phyloP scores from a whole-genome alignment of 441 rosid species.

The Croton laevigatus region DNA sequence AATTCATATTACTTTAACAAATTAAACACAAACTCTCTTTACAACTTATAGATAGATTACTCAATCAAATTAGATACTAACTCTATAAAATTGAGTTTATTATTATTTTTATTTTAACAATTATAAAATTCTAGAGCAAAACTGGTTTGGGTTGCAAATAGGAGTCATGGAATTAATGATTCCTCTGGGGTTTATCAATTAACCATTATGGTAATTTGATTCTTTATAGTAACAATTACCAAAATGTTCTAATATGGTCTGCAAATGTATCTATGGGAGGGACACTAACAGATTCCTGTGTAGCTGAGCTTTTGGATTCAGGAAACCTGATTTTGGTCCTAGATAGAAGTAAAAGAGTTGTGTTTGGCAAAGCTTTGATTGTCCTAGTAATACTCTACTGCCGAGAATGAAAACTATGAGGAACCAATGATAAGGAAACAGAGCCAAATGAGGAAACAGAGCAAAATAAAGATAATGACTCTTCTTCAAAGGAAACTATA shows the following conservation, averaged over 20 bases:
- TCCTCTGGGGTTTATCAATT: slow-evolving; percentile 17
- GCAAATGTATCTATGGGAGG: slow-evolving; percentile 1
- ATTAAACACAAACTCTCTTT: too few species aligned
- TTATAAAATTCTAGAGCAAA: slow-evolving; percentile 21
- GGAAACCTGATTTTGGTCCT: slow-evolving; percentile 26
- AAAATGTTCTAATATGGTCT: slow-evolving; percentile 24
- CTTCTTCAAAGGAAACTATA: too few species aligned
- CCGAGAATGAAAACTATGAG: slow-evolving; percentile 25
- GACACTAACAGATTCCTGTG: not conserved
- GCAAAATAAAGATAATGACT: too few species aligned
- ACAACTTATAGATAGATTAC: too few species aligned
- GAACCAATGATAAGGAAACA: too few species aligned
- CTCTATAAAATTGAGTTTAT: too few species aligned
- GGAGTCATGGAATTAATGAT: slow-evolving; percentile 15
- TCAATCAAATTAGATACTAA: too few species aligned
- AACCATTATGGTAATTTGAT: slow-evolving; percentile 8
- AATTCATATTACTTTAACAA: too few species aligned
- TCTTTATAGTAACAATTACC: not conserved
- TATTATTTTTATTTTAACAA: too few species aligned
- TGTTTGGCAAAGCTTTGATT: slow-evolving; percentile 27
- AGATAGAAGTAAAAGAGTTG: not conserved
- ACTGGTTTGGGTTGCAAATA: too few species aligned
- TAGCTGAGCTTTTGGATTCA: slow-evolving; percentile 24
- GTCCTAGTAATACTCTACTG: slow-evolving; percentile 4
- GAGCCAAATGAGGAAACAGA: too few species aligned